Conservation (phyloP, 2,329 filamentous ascomycete genomes). For the Pseudonectria foliicola region DNA sequence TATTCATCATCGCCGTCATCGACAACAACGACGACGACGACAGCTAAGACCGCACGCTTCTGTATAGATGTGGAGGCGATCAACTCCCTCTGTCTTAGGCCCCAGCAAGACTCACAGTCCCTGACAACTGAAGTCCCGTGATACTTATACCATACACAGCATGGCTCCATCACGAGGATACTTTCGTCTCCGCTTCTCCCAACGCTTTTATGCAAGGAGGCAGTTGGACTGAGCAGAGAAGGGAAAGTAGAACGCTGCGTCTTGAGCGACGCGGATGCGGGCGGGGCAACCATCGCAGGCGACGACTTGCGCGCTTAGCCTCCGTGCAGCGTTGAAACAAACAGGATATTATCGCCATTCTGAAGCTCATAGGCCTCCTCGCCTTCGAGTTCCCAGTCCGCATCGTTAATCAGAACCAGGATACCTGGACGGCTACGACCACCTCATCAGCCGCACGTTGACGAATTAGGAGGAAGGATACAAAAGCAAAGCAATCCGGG, state of each 20-base stretch:
- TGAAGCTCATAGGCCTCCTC: constrained; percentile 86
- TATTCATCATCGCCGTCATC: too few relatives aligned
- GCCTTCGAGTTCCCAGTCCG: constrained; percentile 96
- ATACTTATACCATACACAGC: too few relatives aligned
- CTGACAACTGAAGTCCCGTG: too few relatives aligned
- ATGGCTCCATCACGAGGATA: background rate
- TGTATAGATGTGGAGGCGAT: too few relatives aligned
- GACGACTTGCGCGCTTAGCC: constrained; percentile 47
- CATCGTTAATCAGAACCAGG: constrained; percentile 93
- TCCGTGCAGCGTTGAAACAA: constrained; percentile 93
- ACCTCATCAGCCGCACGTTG: constrained; percentile 18
- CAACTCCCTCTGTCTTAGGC: too few relatives aligned
- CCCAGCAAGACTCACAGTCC: too few relatives aligned
- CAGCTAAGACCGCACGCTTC: too few relatives aligned
- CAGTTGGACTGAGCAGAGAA: too few relatives aligned
- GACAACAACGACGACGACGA: too few relatives aligned
- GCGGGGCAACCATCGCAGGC: constrained; percentile 6
- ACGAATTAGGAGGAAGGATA: constrained; percentile 3
- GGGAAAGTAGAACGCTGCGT: constrained; percentile 9
- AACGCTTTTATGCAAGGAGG: constrained; percentile 16
- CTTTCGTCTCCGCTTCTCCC: constrained; percentile 9
- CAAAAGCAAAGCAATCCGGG: constrained; percentile 2
- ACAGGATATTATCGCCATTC: constrained; percentile 78
- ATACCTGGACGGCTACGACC: constrained; percentile 78
- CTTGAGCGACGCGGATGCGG: constrained; percentile 12